Evolutionary conservation across 768 basidiomycete species (phyloP).

Genomic region (Boletus pseudo-olivaceus): DNA sequence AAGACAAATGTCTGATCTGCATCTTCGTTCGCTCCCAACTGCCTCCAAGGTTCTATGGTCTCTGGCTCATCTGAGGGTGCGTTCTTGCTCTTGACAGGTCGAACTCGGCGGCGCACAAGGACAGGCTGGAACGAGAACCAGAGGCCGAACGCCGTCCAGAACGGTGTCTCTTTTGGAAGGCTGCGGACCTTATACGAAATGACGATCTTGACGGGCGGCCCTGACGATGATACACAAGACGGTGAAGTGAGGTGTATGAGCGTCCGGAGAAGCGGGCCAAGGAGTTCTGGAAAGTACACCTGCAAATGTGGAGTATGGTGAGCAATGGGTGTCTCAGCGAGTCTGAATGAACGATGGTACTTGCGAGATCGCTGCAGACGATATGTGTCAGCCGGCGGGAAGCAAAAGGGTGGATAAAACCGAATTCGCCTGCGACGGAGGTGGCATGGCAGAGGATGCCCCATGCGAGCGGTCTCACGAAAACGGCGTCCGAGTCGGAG

Average conservation of each 20-base stretch:
- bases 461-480: slow-evolving; percentile 68
- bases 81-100: too few species aligned
- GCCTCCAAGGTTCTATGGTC: slow-evolving; percentile 32
- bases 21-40: slow-evolving; percentile 40
- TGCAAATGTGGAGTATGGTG: slow-evolving; percentile 27
- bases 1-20: slow-evolving; percentile 55
- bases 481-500: neutral
- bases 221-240: slow-evolving; percentile 30
- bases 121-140: slow-evolving; percentile 71
- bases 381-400: slow-evolving; percentile 52
- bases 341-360: slow-evolving; percentile 24
- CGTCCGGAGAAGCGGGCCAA: slow-evolving; percentile 72
- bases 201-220: slow-evolving; percentile 38
- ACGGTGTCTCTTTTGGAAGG: slow-evolving; percentile 64
- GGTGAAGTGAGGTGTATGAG: slow-evolving; percentile 68
- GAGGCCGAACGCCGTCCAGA: slow-evolving; percentile 78
- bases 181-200: slow-evolving; percentile 80
- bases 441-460: slow-evolving; percentile 48
- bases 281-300: slow-evolving; percentile 84
- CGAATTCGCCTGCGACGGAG: slow-evolving; percentile 39
- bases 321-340: neutral
- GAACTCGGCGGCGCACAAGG: slow-evolving; percentile 26
- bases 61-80: neutral
- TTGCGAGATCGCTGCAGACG: slow-evolving; percentile 80
- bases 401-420: slow-evolving; percentile 5